Evolutionary conservation across 768 basidiomycete species (phyloP).

Genomic region (Psilocybe subaeruginosa): DNA sequence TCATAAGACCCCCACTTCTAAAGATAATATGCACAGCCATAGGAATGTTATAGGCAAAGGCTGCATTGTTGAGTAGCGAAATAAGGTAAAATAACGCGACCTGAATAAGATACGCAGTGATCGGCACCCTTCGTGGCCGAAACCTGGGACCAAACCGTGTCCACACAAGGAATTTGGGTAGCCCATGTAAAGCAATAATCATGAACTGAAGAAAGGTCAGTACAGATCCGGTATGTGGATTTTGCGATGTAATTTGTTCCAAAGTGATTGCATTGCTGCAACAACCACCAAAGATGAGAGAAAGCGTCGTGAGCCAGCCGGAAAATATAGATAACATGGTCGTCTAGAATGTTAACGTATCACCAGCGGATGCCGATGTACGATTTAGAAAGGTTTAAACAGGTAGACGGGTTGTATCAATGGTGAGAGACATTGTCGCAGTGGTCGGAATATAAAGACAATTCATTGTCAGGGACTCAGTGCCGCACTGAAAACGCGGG

Average conservation of each 20-base stretch:
- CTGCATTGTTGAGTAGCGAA: slow-evolving; percentile 88
- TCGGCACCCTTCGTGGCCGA: slow-evolving; percentile 67
- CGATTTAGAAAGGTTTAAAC: neutral
- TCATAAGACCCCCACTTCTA: slow-evolving; percentile 82
- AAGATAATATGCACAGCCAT: slow-evolving; percentile 96
- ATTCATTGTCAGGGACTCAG: neutral
- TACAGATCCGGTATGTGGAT: slow-evolving; percentile 76
- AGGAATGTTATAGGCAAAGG: slow-evolving; percentile 84
- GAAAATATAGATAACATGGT: slow-evolving; percentile 22
- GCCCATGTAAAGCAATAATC: slow-evolving; percentile 71
- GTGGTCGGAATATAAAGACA: neutral
- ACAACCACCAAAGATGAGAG: slow-evolving; percentile 88
- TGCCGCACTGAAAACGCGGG: neutral
- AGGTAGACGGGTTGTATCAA: neutral
- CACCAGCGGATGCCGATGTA: neutral
- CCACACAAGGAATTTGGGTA: slow-evolving; percentile 64
- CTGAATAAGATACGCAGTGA: slow-evolving; percentile 75
- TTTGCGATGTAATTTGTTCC: slow-evolving; percentile 69
- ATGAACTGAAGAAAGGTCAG: slow-evolving; percentile 90
- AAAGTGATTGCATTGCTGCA: slow-evolving; percentile 86
- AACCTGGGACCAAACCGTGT: slow-evolving; percentile 55
- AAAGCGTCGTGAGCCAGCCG: slow-evolving; percentile 65
- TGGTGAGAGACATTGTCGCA: neutral
- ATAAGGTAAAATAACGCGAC: slow-evolving; percentile 80
- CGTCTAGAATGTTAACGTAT: neutral